These are phyloP conservation scores for Haplosporangium sp. DNA, from an alignment of 371 early-diverging fungal genomes.

Conservation along the genomic window DNA sequence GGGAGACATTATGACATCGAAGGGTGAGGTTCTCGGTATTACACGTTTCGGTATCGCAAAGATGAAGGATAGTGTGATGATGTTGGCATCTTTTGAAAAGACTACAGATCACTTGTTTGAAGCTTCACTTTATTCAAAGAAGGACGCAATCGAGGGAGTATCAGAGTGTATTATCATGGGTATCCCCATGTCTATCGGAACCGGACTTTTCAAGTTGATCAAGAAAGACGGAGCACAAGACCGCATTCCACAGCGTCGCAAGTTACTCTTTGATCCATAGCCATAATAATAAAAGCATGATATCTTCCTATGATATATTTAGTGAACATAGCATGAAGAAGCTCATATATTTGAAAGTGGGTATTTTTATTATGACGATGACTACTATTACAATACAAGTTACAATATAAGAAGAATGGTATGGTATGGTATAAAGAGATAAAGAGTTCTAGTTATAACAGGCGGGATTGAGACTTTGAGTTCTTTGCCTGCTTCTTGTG, in stretches of 20 bases:
- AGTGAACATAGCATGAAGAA: too few species aligned
- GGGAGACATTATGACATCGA: constrained; percentile 98
- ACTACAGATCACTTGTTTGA: constrained; percentile 99
- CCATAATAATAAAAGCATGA: not conserved
- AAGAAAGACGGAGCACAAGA: constrained; percentile 69
- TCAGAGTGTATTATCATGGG: constrained; percentile 99
- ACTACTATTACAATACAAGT: too few species aligned
- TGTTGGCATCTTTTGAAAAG: constrained; percentile 99
- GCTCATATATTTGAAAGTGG: too few species aligned
- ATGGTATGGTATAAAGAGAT: not conserved
- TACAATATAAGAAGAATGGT: too few species aligned
- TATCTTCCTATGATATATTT: too few species aligned
- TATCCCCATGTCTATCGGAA: constrained; percentile 97
- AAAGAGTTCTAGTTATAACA: not conserved
- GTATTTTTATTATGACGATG: too few species aligned
- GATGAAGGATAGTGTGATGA: constrained; percentile 99
- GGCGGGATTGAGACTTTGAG: not conserved
- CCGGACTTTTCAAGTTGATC: constrained; percentile 94
- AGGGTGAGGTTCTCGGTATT: constrained; percentile 98
- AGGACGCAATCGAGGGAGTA: constrained; percentile 96
- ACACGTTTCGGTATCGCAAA: constrained; percentile 99
- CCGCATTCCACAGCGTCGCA: constrained; percentile 67
- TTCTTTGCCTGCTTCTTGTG: constrained; percentile 5
- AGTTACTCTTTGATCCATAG: constrained; percentile 71
- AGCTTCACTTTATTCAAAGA: constrained; percentile 94